A percentile compares a stretch with the other conserved stretches of the same genome.
Evolutionary conservation across 495 filamentous ascomycete species (phyloP).

Genomic region (Talaromyces wortmannii): DNA sequence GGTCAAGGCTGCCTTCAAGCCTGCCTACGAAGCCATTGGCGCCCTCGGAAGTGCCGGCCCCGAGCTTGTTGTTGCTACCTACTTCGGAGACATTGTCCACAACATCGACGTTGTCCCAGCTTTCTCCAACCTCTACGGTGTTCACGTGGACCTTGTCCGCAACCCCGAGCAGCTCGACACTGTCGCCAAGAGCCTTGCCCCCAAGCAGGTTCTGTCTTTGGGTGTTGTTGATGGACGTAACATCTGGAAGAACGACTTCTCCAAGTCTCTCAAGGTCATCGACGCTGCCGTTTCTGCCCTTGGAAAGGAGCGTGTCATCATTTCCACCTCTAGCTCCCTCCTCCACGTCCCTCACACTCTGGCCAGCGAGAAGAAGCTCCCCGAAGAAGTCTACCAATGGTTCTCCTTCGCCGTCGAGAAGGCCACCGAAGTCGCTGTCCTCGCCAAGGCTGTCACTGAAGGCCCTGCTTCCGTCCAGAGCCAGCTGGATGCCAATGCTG

Average conservation of each 20-base stretch:
- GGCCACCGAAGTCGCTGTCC: conserved; percentile 79
- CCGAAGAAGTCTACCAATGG: conserved; percentile 88
- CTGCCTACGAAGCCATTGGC: conserved; percentile 83
- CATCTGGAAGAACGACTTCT: conserved; percentile 99
- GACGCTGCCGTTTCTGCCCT: conserved; percentile 87
- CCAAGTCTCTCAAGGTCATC: conserved; percentile 79
- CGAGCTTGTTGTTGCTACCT: conserved; percentile 80
- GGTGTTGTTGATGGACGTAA: conserved; percentile 98
- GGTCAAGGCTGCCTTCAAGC: conserved; percentile 96
- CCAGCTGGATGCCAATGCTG: conserved; percentile 89
- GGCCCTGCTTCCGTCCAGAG: conserved; percentile 78
- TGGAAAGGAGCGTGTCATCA: conserved; percentile 91
- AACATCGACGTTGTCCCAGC: conserved; percentile 82
- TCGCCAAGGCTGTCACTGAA: conserved; percentile 92
- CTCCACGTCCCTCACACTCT: conserved; percentile 98
- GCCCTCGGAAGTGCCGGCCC: conserved; percentile 70
- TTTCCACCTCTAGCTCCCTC: conserved; percentile 92
- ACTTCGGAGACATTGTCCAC: conserved; percentile 99
- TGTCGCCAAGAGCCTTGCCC: conserved; percentile 67
- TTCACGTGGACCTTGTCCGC: conserved; percentile 94
- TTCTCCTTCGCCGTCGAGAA: conserved; percentile 98
- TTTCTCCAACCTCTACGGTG: conserved; percentile 62
- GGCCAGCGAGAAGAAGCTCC: conserved; percentile 93
- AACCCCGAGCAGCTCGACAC: conserved; percentile 92
- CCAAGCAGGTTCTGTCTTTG: conserved; percentile 80